Base-by-base conservation (phyloP, 495 filamentous ascomycete genomes). In the Neurospora terricola region DNA sequence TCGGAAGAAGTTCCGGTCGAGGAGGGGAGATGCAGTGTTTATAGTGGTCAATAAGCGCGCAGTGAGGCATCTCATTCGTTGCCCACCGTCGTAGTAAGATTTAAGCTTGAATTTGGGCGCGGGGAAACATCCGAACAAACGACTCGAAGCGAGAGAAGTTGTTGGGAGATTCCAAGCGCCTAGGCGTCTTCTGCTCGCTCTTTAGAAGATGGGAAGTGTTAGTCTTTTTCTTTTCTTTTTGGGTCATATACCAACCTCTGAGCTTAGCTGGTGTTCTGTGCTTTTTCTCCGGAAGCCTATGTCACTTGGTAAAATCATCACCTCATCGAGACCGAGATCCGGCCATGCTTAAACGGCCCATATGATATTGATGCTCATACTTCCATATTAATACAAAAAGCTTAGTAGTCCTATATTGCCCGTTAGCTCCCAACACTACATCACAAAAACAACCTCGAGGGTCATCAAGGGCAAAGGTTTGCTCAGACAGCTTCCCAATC, bases 401-500 rank as follows among this genome's bases (percentile, higher is more conserved):
- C 16, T 38, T 43, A 38, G 14, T 36, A 38, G 10, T 21, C 69
- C 36, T 70, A 21, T 70, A 70, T 4, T 5, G 14, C 21, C 36
- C n/a, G 69, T 70, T 37, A 27, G 34, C 69, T 30, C 69, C 38
- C 21, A 70, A 0, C 34, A 18, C 34, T 18, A 45, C 34, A 70
- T 21, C 9, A 21, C 5, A 14, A 14, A 14, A 1, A 14, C 23
- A 37, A n/a, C 34, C 45, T 2, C 10, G 11, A 12, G 34, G 11
- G 18, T 21, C 68, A 23, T 38, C 68, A 37, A 27, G n/a, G 30
- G 27, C 68, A 69, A 10, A 11, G 30, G 68, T 72, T n/a, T 2
- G 37, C 9, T 80, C 75, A 86, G 38, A 90, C 86, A 23, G 84
- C 85, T 74, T 90, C 86, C 88, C 87, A 88, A 74, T 91, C 89